Conservation (phyloP, 306 rosid species). For the Medicago truncatula region DNA sequence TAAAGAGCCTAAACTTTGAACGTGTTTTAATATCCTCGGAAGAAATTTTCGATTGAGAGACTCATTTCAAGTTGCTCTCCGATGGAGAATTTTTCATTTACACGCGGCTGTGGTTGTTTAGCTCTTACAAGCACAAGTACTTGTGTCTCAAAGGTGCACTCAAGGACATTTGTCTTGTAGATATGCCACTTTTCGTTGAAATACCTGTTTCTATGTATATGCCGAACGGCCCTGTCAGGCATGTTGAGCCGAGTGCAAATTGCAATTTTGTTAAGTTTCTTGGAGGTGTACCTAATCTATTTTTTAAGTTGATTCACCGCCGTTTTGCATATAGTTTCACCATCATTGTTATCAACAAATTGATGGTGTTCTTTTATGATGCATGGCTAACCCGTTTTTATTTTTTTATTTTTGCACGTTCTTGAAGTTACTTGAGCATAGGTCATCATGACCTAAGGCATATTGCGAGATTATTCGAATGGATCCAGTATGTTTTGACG, state of each 20-base stretch:
- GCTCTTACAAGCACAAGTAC: slow-evolving; percentile 74
- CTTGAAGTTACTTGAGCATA: slow-evolving; percentile 91
- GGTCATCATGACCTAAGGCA: slow-evolving; percentile 58
- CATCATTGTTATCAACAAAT: slow-evolving; percentile 4
- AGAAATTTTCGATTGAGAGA: slow-evolving; percentile 62
- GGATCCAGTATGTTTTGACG: slow-evolving; percentile 86
- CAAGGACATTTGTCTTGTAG: slow-evolving; percentile 77
- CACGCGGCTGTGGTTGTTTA: slow-evolving; percentile 63
- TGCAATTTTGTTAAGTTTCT: slow-evolving; percentile 83
- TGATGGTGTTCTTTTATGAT: slow-evolving; percentile 8
- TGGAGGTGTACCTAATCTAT: slow-evolving; percentile 74
- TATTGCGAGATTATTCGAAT: slow-evolving; percentile 66
- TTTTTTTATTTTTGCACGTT: slow-evolving; percentile 27
- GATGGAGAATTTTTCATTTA: slow-evolving; percentile 76
- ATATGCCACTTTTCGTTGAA: slow-evolving; percentile 69
- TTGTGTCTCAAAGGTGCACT: slow-evolving; percentile 89
- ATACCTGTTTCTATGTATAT: slow-evolving; percentile 75
- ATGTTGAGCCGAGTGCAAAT: slow-evolving; percentile 60
- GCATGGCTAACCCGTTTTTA: slow-evolving; percentile 11
- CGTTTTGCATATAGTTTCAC: slow-evolving; percentile 14
- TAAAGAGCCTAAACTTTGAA: slow-evolving; percentile 77
- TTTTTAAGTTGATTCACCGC: slow-evolving; percentile 32
- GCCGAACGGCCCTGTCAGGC: slow-evolving; percentile 72
- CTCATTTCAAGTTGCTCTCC: slow-evolving; percentile 75
- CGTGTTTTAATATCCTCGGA: slow-evolving; percentile 73